These are phyloP conservation scores for Malassezia globosa DNA, from an alignment of 1,284 basidiomycete genomes.

Conservation along the genomic window DNA sequence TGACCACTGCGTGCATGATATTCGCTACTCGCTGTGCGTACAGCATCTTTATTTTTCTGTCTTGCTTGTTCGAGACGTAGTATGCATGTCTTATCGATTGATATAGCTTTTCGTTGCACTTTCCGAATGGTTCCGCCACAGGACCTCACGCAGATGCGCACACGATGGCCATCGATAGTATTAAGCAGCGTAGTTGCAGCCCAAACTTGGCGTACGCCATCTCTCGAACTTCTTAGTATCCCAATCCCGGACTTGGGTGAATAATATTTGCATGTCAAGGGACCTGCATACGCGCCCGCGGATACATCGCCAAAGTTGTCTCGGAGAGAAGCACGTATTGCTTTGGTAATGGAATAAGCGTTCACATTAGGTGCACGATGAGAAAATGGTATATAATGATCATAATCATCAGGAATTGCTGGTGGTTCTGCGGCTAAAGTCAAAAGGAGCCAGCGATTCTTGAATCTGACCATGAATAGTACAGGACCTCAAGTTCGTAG, in stretches of 20 bases:
- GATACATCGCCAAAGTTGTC: conserved; percentile 15
- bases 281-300: conserved; percentile 9
- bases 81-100: conserved; percentile 10
- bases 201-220: conserved; percentile 15
- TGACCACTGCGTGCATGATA: not conserved
- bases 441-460: conserved; percentile 17
- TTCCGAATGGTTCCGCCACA: conserved; percentile 16
- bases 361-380: conserved; percentile 2
- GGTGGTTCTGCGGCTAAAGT: not conserved
- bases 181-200: conserved; percentile 10
- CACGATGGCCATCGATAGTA: conserved; percentile 6
- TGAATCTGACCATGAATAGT: not conserved
- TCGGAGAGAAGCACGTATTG: conserved; percentile 11
- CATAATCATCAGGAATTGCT: conserved; percentile 1
- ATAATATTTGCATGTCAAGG: conserved; percentile 16
- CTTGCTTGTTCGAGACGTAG: conserved; percentile 9
- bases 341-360: conserved; percentile 11
- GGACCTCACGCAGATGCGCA: conserved; percentile 6
- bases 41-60: not conserved
- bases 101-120: conserved; percentile 13
- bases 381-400: not conserved
- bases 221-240: conserved; percentile 12
- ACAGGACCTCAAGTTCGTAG: not conserved
- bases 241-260: conserved; percentile 9
- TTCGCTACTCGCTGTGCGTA: not conserved